phyloP scores from a whole-genome alignment of 176 grass and related monocot genomes.

The Ampelocalamus luodianensis region DNA sequence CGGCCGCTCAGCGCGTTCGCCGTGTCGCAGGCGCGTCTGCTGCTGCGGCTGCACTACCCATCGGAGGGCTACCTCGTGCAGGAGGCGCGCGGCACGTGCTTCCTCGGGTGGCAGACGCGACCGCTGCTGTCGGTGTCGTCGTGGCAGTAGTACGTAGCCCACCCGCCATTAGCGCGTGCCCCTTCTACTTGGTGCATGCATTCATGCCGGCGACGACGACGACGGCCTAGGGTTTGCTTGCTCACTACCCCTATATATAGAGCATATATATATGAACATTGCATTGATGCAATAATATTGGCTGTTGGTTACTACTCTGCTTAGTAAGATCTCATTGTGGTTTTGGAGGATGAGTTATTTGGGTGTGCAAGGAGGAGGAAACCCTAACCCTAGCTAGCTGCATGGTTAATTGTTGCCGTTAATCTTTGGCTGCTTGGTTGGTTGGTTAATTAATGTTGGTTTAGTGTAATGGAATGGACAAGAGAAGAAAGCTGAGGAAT shows the following conservation, averaged over 20 bases:
- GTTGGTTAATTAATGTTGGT: conserved; percentile 33
- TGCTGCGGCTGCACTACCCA: conserved; percentile 96
- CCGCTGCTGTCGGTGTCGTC: conserved; percentile 94
- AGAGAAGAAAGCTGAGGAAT: neutral
- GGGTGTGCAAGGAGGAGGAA: conserved; percentile 39
- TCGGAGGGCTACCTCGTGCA: conserved; percentile 93
- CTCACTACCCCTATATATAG: conserved; percentile 36
- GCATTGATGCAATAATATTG: conserved; percentile 52
- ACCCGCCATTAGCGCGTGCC: neutral
- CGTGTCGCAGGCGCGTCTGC: conserved; percentile 80
- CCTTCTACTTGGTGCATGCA: conserved; percentile 19
- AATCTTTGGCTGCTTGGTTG: conserved; percentile 42
- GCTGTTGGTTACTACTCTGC: conserved; percentile 11
- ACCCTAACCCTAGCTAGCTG: conserved; percentile 71
- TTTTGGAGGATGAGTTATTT: conserved; percentile 41
- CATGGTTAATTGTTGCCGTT: conserved; percentile 43
- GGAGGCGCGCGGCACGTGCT: conserved; percentile 72
- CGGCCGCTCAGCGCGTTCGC: conserved; percentile 78
- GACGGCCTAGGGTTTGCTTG: conserved; percentile 50
- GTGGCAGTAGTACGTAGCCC: conserved; percentile 60
- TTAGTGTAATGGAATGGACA: neutral
- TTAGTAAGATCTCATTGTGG: conserved; percentile 49
- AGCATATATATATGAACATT: conserved; percentile 49
- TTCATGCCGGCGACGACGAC: conserved; percentile 13
- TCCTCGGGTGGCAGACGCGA: conserved; percentile 87